Base-by-base conservation (phyloP, 1,284 basidiomycete species). In the Trametes hirsuta region DNA sequence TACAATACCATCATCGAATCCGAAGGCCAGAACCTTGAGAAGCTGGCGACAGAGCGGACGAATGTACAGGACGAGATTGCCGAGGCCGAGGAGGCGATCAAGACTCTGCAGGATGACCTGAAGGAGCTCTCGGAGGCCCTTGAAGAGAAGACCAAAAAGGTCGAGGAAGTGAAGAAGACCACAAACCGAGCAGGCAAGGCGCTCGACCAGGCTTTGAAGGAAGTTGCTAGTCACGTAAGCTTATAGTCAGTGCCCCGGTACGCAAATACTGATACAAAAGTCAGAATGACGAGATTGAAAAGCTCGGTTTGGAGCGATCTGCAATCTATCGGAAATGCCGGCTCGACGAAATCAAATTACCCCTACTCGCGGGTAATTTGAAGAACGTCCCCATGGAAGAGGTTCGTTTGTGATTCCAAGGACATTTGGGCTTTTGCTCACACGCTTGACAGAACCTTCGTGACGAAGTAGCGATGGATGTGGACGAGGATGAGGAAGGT, bases 201-300 rank as follows among this genome's bases (percentile, higher is more conserved):
- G 0, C 81, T 98, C 37, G 97, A 99, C 71, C 87, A 90, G 64
- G 87, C 88, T 1, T 74, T 95, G 64, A 98, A 98, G 76, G 95
- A 98, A 72, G 94, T 98, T 58, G 87, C 91, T 0, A 79, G 78
- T 15, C 90, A 87, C 77, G 93, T 88, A 63, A 62, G 82, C 74
- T 10, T 3, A 41, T 4, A 41, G 18, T 6, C 21, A n/a, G 4
- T 45, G 30, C 2, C n/a, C 6, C 4, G 3, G 6, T 6, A 4
- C 40, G 10, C 5, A 39, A 10, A 11, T 3, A 47, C 30, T 15
- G n/a, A 34, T 12, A 24, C 10, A 22, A 46, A n/a, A 46, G 41
- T 18, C 61, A 94, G 93, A 97, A 97, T 69, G 95, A 97, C 72
- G 91, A 95, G 69, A 98, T 98, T 61, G 94, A 96, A 75, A 94